These are phyloP conservation scores for Leishmania aethiopica DNA, from an alignment of 208 protist genomes.

Conservation along the genomic window DNA sequence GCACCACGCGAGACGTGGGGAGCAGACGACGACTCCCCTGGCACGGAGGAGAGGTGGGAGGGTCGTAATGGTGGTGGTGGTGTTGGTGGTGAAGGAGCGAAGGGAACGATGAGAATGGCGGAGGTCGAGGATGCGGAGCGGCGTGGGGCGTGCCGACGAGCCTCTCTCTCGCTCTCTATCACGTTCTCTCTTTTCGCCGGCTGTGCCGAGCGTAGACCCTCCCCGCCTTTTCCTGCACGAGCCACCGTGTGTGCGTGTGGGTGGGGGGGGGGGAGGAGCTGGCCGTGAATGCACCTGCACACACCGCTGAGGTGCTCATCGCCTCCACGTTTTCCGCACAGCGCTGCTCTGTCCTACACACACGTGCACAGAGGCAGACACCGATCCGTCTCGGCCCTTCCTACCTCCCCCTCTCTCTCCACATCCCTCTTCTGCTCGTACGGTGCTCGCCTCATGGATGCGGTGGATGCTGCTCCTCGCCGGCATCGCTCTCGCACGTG, in stretches of 20 bases:
- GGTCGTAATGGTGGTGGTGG: not conserved
- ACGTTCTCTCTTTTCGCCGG: too few species aligned
- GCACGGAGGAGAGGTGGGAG: too few species aligned
- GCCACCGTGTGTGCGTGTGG: too few species aligned
- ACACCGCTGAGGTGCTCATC: not conserved
- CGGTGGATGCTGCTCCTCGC: too few species aligned
- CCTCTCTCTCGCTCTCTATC: too few species aligned
- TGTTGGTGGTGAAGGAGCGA: too few species aligned
- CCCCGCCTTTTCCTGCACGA: not conserved
- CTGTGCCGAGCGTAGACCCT: too few species aligned
- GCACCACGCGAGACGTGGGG: not conserved
- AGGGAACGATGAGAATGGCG: too few species aligned
- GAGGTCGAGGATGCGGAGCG: not conserved
- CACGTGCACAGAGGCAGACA: not conserved
- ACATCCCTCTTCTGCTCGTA: too few species aligned
- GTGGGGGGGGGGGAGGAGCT: too few species aligned
- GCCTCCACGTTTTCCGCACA: not conserved
- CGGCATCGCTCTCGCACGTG: not conserved
- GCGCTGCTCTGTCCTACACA: not conserved
- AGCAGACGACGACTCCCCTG: not conserved
- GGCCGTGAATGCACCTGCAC: not conserved
- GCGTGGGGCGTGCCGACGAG: not conserved
- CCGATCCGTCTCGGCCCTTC: not conserved
- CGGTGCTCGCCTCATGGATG: too few species aligned
- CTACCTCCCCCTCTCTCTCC: not conserved